Conservation (phyloP, 1,139 yeast genomes). For the Yamadazyma spencermartinsiae region DNA sequence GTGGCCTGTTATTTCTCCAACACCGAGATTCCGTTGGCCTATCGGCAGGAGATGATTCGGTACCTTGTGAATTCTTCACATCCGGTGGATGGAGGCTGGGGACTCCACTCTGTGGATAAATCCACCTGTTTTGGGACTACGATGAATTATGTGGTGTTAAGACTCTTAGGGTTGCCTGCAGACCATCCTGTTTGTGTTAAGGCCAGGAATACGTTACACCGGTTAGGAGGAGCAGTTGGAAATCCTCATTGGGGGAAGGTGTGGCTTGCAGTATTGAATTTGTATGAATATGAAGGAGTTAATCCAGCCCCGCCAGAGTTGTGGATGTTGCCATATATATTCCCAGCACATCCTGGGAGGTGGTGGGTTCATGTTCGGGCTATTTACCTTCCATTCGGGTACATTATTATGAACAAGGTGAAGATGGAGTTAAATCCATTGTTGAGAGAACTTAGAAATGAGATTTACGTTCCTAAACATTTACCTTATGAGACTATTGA, state of each 20-base stretch:
- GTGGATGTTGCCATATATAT: constrained; percentile 79
- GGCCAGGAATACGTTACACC: constrained; percentile 70
- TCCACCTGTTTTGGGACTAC: constrained; percentile 95
- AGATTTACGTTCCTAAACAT: constrained; percentile 57
- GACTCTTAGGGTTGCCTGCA: constrained; percentile 72
- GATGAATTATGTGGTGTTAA: constrained; percentile 74
- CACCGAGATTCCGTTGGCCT: constrained; percentile 66
- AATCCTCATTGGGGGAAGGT: constrained; percentile 98
- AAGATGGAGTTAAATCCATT: constrained; percentile 66
- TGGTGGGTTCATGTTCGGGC: constrained; percentile 99
- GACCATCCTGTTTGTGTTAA: constrained; percentile 78
- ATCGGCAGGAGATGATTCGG: constrained; percentile 69
- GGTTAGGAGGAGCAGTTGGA: constrained; percentile 86
- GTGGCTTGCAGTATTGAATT: constrained; percentile 77
- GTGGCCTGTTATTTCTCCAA: constrained; percentile 72
- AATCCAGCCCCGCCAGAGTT: constrained; percentile 98
- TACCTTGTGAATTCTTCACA: constrained; percentile 87
- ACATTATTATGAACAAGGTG: constrained; percentile 59
- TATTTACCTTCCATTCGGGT: constrained; percentile 85
- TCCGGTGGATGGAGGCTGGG: constrained; percentile 99
- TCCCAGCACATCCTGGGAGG: constrained; percentile 89
- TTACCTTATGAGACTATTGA: constrained; percentile 66
- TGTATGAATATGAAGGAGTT: constrained; percentile 95
- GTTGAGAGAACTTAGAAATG: constrained; percentile 64
- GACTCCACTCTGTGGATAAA: constrained; percentile 86